phyloP scores from a whole-genome alignment of 2,329 filamentous ascomycete species.

The Knoxdaviesia proteae region DNA sequence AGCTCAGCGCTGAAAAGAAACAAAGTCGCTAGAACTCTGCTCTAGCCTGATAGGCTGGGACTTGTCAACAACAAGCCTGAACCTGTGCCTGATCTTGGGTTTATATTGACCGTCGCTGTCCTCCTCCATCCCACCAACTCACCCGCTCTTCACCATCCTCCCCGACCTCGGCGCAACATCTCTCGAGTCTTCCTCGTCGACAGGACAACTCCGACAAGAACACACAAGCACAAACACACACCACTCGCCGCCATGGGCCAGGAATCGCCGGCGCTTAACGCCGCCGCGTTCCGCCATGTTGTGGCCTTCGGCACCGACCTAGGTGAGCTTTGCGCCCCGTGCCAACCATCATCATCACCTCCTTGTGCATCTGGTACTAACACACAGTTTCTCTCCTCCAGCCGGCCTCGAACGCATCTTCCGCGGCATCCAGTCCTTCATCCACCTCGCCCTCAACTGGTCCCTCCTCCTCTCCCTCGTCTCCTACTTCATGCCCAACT shows the following conservation, averaged over 20 bases:
- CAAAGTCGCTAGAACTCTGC: too few species aligned
- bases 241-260: too few species aligned
- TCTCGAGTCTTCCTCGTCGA: too few species aligned
- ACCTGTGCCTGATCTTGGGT: too few species aligned
- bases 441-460: constrained; percentile 25
- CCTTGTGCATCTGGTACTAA: too few species aligned
- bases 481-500: constrained; percentile 8
- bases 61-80: too few species aligned
- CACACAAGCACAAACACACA: not conserved
- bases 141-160: not conserved
- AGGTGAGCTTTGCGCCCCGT: constrained; percentile 12
- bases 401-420: constrained; percentile 40
- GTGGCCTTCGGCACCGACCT: constrained; percentile 25
- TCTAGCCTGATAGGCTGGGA: too few species aligned
- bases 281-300: not conserved
- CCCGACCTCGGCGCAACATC: not conserved
- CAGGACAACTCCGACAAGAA: not conserved
- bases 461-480: constrained; percentile 17
- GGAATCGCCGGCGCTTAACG: too few species aligned
- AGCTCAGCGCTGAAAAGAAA: too few species aligned
- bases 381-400: constrained; percentile 9
- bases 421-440: constrained; percentile 31
- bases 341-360: too few species aligned
- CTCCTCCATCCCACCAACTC: not conserved
- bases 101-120: too few species aligned